These are phyloP conservation scores for Phytophthora capsici DNA, from an alignment of 352 stramenopile species.

Conservation along the genomic window DNA sequence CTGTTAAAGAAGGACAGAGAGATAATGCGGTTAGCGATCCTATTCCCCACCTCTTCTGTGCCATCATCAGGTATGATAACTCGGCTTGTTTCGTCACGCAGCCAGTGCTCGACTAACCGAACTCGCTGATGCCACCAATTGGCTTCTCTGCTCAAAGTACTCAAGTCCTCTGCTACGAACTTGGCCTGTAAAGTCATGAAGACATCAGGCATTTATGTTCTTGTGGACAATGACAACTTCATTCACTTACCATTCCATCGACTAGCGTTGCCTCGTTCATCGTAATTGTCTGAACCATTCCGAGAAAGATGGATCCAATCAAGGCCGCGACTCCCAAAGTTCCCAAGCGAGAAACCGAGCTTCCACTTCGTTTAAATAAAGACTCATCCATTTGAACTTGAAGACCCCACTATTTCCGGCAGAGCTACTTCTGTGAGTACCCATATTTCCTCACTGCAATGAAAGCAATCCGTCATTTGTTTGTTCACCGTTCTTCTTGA, in stretches of 20 bases:
- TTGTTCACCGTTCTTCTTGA: slow-evolving; percentile 29
- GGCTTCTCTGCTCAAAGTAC: slow-evolving; percentile 34
- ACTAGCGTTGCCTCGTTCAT: slow-evolving; percentile 60
- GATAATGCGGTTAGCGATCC: background rate
- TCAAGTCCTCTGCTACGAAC: slow-evolving; percentile 60
- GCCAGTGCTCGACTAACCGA: slow-evolving; percentile 74
- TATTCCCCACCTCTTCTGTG: slow-evolving; percentile 59
- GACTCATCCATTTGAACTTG: slow-evolving; percentile 4
- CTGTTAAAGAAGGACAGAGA: background rate
- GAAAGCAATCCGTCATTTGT: slow-evolving; percentile 8
- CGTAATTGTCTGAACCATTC: slow-evolving; percentile 62
- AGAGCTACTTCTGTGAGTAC: background rate
- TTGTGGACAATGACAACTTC: background rate
- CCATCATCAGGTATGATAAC: slow-evolving; percentile 71
- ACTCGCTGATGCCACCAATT: slow-evolving; percentile 80
- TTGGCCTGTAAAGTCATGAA: slow-evolving; percentile 37
- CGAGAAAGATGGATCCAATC: slow-evolving; percentile 1
- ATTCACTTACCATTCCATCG: slow-evolving; percentile 55
- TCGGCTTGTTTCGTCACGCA: slow-evolving; percentile 65
- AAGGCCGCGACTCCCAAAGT: slow-evolving; percentile 12
- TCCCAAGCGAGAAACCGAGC: slow-evolving; percentile 1
- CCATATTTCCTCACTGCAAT: slow-evolving; percentile 1
- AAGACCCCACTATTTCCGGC: slow-evolving; percentile 32
- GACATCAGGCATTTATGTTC: slow-evolving; percentile 1
- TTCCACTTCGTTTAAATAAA: slow-evolving; percentile 34